Conservation (phyloP, 768 basidiomycete genomes). For the Lactifluus subvellereus region DNA sequence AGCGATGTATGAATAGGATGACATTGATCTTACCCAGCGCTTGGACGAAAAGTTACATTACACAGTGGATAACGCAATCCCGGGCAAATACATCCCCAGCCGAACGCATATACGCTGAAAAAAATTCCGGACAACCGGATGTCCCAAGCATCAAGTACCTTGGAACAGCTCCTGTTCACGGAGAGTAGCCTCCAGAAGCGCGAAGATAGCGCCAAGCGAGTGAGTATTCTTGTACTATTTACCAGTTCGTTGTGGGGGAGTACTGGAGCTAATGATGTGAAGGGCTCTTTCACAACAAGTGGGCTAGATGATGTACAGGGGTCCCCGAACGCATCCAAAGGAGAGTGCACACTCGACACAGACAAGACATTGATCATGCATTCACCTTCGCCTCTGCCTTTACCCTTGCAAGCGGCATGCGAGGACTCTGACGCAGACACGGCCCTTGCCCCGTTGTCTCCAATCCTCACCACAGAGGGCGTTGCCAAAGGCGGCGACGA, state of each 20-base stretch:
- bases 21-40: not conserved
- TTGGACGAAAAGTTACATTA: not conserved
- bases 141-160: not conserved
- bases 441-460: not conserved
- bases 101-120: slow-evolving; percentile 14
- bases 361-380: not conserved
- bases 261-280: not conserved
- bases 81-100: not conserved
- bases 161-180: not conserved
- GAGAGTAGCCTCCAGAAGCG: not conserved
- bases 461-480: not conserved
- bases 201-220: not conserved
- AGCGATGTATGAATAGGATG: not conserved
- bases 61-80: not conserved
- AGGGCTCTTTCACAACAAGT: not conserved
- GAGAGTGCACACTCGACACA: not conserved
- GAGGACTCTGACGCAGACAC: not conserved
- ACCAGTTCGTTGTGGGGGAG: not conserved
- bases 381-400: not conserved
- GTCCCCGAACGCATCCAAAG: not conserved
- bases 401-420: not conserved
- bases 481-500: not conserved
- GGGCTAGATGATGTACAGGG: not conserved
- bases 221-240: not conserved
- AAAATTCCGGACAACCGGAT: not conserved